Base-by-base conservation (phyloP, 306 rosid genomes). In the Vachellia pachyceras region DNA sequence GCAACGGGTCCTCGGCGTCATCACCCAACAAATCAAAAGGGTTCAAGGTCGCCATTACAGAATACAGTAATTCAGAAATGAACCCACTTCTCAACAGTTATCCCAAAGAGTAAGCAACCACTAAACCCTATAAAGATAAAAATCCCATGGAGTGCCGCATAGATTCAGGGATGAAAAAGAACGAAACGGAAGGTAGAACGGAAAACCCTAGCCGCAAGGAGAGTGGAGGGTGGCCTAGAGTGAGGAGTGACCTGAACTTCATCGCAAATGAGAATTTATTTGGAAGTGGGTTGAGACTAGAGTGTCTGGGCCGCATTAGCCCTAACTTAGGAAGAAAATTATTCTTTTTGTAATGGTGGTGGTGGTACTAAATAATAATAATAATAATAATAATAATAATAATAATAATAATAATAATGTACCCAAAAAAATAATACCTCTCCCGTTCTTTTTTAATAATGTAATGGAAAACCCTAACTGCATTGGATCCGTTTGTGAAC, bases 11-110 rank as follows among this genome's bases (percentile, higher is more conserved):
- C 87, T 95, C 99, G 0, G 91, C 95, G 39, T 95, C 99, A 35
- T 91, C 98, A 4, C 90, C 96, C 92, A 95, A 82, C 91, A 95
- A 89, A 88, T 85, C 99, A 69, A 95, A 95, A 3, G 97, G 98
- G 86, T 95, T 95, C 69, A 63, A 45, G 76, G 94, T 93, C 77
- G 98, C 90, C 99, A 95, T 94, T 80, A 81, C 40, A 14, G 60
- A 42, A 29, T 11, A 46, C 25, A 15, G 13, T 50, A 47, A 64
- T 41, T 72, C 67, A 8, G 41, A 68, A 80, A 76, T 0, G 50
- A 67, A 82, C 55, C 77, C 84, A 37, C 63, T 64, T 71, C 11
- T 65, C 44, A 69, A 44, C 20, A 22, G 61, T 86, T 47, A 77
- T 77, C 47, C 54, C 84, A 40, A 49, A 42, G 42, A 67, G 78